Evolutionary conservation across 306 rosid species (phyloP), one percentile per base, ranked within the genome.

Genomic region (Corylus heterophylla): DNA sequence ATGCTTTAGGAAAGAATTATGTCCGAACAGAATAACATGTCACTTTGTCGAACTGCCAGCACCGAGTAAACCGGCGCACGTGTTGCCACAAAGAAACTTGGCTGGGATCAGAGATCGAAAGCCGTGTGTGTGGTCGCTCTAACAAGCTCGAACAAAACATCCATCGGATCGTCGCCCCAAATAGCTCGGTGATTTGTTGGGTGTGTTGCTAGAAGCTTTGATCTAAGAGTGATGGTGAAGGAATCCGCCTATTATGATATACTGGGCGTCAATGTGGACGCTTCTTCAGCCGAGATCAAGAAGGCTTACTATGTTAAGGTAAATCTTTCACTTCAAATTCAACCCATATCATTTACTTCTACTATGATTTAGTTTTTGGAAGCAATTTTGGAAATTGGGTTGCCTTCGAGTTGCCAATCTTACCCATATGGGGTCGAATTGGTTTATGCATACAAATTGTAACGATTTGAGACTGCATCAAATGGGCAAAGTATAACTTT

Each of bases 301-400:
- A 95, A 90, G 78, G 99, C 98, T 78, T 95, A 95, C 86, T 95
- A 93, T 77, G 13, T 95, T 62, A 93, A 90, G 97, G 99, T 96
- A 77, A 0, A 69, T 37, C 42, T 12, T 13, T 71, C 27, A 54
- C 49, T 70, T 70, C 71, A 17, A 22, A 47, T 25, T 49, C 55
- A 25, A 4, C 44, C 11, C 12, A 16, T 62, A 25, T 1, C 44
- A 27, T 62, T 31, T 27, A 0, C 69, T 27, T 27, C 68, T 48
- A 13, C 42, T 72, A 42, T 42, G 45, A 6, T 42, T 42, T 42
- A 5, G 25, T 8, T 55, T n/a, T n/a, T n/a, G 4, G 29, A n/a
- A 55, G 62, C 29, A 55, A 12, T 55, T 12, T 52, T 52, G 56
- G 56, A 5, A 42, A 42, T 42, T 42, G 45, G 45, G 8, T 42